Conservation (phyloP, 441 rosid genomes). For the Adansonia rubrostipa region DNA sequence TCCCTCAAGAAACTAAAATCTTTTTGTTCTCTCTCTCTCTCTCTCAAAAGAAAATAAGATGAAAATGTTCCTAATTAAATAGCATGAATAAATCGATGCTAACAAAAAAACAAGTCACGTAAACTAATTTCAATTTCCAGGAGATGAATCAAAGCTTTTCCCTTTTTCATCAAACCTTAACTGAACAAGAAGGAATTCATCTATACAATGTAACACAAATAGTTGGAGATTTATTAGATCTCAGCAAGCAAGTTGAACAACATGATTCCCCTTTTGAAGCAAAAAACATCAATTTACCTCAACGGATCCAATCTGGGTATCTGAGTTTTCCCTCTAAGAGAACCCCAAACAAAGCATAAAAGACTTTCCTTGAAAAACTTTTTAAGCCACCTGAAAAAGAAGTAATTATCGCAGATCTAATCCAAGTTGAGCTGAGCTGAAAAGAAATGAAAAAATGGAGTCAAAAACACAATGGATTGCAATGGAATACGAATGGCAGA, state of each 20-base stretch:
- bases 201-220: neutral
- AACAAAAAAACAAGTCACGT: constrained; percentile 22
- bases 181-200: neutral
- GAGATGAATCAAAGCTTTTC: neutral
- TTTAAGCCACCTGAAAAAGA: constrained; percentile 25
- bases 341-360: constrained; percentile 2
- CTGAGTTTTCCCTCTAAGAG: constrained; percentile 26
- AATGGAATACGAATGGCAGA: constrained; percentile 21
- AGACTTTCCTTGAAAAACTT: constrained; percentile 23
- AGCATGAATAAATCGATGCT: constrained; percentile 26
- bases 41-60: constrained; percentile 6
- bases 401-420: constrained; percentile 50
- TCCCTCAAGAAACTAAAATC: constrained; percentile 25
- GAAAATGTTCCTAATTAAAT: constrained; percentile 8
- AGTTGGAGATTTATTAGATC: neutral
- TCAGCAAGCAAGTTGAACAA: constrained; percentile 25
- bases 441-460: constrained; percentile 20
- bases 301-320: constrained; percentile 34
- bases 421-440: constrained; percentile 28
- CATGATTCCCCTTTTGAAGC: constrained; percentile 27
- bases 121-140: constrained; percentile 21
- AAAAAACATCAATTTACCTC: constrained; percentile 37
- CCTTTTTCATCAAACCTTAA: constrained; percentile 10
- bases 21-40: neutral
- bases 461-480: constrained; percentile 14